Base-by-base conservation (phyloP, 2,329 filamentous ascomycete genomes). In the Penicillium sp. region DNA sequence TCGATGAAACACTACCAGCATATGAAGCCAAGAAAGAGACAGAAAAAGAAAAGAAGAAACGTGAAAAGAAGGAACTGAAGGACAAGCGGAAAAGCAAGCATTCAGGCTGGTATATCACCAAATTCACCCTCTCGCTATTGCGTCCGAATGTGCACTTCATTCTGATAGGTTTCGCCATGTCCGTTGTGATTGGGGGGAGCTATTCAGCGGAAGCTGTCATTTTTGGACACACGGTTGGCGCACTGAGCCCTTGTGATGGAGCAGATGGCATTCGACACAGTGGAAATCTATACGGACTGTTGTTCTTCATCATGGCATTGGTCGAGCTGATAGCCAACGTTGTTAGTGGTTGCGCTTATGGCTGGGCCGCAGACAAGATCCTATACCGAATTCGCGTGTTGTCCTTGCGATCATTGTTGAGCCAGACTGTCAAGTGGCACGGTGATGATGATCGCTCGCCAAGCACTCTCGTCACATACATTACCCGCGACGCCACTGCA, bases 381-480 rank as follows among this genome's bases (percentile, higher is more conserved):
- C 73, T 89, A 1, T 86, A 84, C 66, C 81, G 77, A 42, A 80
- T 88, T 13, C 80, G 86, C 47, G 79, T 86, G 3, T 71, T 87
- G 0, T 86, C 83, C 0, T 81, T 89, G 63, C 81, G 83, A 5
- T 83, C 85, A 0, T 72, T 89, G 1, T 79, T 88, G 46, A 76
- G 83, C 48, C 86, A 89, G 68, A 84, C 85, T 49, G 72, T 88
- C 53, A 79, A 86, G 55, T 90, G 87, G 87, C 87, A 90, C 63
- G 82, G 88, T 61, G 83, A 84, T 1, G 78, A 83, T 29, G 81
- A 79, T 8, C 81, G 86, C 36, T 87, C 80, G 0, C 84, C 88
- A 0, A 79, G 83, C 0, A 75, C 78, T 4, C 75, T 81, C 18
- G n/a, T 40, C 38, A 40, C 38, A 9, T 40, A 85, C 60, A 87